phyloP scores from a whole-genome alignment of 2,329 filamentous ascomycete species.

The Fusarium heterosporum region DNA sequence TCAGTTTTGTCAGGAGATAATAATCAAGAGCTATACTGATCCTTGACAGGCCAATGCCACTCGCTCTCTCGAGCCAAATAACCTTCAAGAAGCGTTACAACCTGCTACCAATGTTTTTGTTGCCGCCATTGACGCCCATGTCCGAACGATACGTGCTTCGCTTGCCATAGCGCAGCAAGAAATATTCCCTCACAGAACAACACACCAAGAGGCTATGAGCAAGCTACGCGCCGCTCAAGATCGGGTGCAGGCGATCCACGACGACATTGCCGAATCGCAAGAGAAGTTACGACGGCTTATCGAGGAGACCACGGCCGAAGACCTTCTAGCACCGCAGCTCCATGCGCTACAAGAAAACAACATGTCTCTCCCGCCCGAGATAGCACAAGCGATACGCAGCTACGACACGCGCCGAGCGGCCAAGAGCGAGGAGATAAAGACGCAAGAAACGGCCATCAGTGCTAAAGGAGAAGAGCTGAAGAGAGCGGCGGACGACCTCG shows the following conservation, averaged over 20 bases:
- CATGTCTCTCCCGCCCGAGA: conserved; percentile 45
- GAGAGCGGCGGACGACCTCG: conserved; percentile 33
- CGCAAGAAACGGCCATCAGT: conserved; percentile 39
- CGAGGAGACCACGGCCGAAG: conserved; percentile 44
- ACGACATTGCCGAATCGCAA: conserved; percentile 37
- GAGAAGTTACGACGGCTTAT: conserved; percentile 36
- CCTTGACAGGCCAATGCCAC: conserved; percentile 28
- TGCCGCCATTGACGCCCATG: conserved; percentile 42
- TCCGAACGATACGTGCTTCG: conserved; percentile 41
- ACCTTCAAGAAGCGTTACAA: conserved; percentile 41
- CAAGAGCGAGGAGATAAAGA: conserved; percentile 46
- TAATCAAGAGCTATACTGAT: not conserved
- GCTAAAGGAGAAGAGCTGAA: conserved; percentile 38
- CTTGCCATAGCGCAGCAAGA: conserved; percentile 43
- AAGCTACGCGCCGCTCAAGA: conserved; percentile 40
- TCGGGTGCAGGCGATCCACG: conserved; percentile 36
- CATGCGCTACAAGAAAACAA: conserved; percentile 47
- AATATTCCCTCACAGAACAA: conserved; percentile 46
- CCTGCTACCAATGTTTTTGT: conserved; percentile 38
- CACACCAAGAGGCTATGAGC: conserved; percentile 42
- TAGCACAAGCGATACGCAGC: conserved; percentile 45
- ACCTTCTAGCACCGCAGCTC: conserved; percentile 43
- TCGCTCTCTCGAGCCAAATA: conserved; percentile 39
- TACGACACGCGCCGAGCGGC: conserved; percentile 44
- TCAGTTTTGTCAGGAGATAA: conserved; percentile 12